Percentiles rank a stretch among this genome's conserved stretches.
These are phyloP conservation scores for Aspergillus piperis DNA, from an alignment of 2,329 filamentous ascomycete genomes.

Conservation along the genomic window DNA sequence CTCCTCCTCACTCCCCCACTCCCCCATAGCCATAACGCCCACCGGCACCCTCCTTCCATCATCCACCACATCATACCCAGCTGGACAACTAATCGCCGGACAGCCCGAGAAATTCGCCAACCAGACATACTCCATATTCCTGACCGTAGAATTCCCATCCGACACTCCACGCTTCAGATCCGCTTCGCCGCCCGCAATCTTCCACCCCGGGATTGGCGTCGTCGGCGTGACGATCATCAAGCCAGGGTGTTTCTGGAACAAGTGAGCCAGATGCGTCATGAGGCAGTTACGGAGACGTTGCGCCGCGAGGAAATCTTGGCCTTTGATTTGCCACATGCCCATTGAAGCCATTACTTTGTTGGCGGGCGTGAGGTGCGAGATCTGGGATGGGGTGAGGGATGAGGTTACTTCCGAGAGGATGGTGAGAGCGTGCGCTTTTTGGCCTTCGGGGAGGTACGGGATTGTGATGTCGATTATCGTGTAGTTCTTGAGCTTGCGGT, in stretches of 20 bases:
- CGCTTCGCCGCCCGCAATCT: constrained; percentile 55
- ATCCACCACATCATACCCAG: constrained; percentile 63
- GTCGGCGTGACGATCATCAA: constrained; percentile 79
- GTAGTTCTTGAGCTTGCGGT: constrained; percentile 40
- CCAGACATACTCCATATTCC: constrained; percentile 83
- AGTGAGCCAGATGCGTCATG: constrained; percentile 73
- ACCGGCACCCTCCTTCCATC: constrained; percentile 43
- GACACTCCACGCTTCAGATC: constrained; percentile 66
- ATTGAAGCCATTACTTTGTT: constrained; percentile 72
- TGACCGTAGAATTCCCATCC: constrained; percentile 71
- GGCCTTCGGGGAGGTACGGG: constrained; percentile 65
- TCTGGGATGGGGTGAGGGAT: constrained; percentile 51
- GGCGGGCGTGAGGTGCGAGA: constrained; percentile 61
- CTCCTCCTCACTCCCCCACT: constrained; percentile 57
- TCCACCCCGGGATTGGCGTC: constrained; percentile 74
- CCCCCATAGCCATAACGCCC: constrained; percentile 56
- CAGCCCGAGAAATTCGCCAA: constrained; percentile 79
- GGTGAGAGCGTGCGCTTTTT: constrained; percentile 73
- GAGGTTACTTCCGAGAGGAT: constrained; percentile 72
- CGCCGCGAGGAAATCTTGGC: constrained; percentile 69
- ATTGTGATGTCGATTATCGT: constrained; percentile 53
- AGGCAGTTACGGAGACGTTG: constrained; percentile 72
- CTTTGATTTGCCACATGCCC: constrained; percentile 61
- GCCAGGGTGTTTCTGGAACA: constrained; percentile 71
- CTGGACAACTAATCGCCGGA: constrained; percentile 72